Base-by-base conservation (phyloP, 768 basidiomycete species). In the Crucibulum laeve region DNA sequence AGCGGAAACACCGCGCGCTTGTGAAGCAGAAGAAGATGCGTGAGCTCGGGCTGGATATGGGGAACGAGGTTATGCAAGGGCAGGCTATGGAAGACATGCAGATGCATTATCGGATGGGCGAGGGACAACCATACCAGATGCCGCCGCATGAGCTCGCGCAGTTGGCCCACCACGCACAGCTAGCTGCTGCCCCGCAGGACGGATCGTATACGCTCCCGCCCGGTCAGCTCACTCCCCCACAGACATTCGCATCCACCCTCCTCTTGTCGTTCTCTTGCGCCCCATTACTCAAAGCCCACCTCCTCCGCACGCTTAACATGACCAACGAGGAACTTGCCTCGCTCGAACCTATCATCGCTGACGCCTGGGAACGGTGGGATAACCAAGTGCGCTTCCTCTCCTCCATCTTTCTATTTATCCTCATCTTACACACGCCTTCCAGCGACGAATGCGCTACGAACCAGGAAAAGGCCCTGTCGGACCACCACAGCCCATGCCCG, bases 291-390 rank as follows among this genome's bases (percentile, higher is more conserved):
- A 91, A 88, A 64, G 79, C 80, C 44, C 85, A 90, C 52, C 68
- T 90, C 22, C 61, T 91, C 24, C 79, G 85, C 38, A 80, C 77
- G 4, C 67, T 91, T 38, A 74, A 76, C 49, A 82, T 91, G 78
- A 79, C 84, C 22, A 80, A 79, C 62, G 87, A 90, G 41, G 89
- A 91, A 54, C 73, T 91, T 14, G 80, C 80, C 2, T 80, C 84
- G 7, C 65, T 91, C 39, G 85, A 91, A 56, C 84, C 87, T 21
- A 69, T 88, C 52, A 83, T 91, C 36, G 87, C 89, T 4, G 82
- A 85, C 35, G 87, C 87, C 14, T 91, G 87, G 76, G 89, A 91
- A 45, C 82, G 85, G 30, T 91, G 89, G 89, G 83, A 91, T 53
- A 79, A 81, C 51, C 82, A 84, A 60, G 87, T 89, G 56, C 44